Percentiles rank a stretch among this genome's conserved stretches.
Evolutionary conservation across 2,329 filamentous ascomycete species (phyloP).

Genomic region (Sphaerostilbella broomeana): DNA sequence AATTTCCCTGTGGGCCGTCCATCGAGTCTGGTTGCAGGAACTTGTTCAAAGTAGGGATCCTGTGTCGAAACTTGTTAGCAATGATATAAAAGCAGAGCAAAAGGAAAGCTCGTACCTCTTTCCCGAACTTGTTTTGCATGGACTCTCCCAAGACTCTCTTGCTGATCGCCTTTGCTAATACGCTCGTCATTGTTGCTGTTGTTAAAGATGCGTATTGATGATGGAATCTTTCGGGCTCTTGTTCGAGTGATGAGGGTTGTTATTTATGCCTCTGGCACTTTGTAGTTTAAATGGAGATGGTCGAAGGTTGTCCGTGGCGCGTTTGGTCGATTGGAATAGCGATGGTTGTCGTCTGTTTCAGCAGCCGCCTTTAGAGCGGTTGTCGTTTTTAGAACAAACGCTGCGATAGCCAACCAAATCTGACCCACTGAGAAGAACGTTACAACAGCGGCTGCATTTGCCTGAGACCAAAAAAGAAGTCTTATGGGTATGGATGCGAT

Average conservation of each 20-base stretch:
- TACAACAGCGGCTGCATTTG: background rate
- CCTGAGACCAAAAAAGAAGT: background rate
- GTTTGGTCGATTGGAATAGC: slow-evolving; percentile 15
- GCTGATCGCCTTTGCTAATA: slow-evolving; percentile 47
- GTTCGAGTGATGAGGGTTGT: background rate
- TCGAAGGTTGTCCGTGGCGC: slow-evolving; percentile 1
- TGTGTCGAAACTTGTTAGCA: slow-evolving; percentile 34
- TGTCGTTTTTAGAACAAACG: slow-evolving; percentile 15
- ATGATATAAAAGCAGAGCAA: background rate
- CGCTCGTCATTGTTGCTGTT: slow-evolving; percentile 40
- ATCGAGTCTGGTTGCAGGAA: slow-evolving; percentile 64
- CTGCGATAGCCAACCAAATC: slow-evolving; percentile 11
- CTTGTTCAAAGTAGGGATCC: slow-evolving; percentile 86
- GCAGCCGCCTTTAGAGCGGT: slow-evolving; percentile 17
- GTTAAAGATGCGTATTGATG: background rate
- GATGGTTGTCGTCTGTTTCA: slow-evolving; percentile 20
- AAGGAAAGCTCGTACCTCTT: slow-evolving; percentile 36
- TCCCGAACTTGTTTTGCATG: slow-evolving; percentile 51
- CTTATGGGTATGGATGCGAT: too few relatives aligned
- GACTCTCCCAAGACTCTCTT: slow-evolving; percentile 53
- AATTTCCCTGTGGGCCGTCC: slow-evolving; percentile 61
- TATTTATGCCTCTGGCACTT: slow-evolving; percentile 14
- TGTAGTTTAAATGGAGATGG: slow-evolving; percentile 17
- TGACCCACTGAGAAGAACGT: background rate
- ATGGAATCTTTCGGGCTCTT: background rate